Evolutionary conservation across 257 asterid species (phyloP).

Genomic region (Solanum dulcamara): DNA sequence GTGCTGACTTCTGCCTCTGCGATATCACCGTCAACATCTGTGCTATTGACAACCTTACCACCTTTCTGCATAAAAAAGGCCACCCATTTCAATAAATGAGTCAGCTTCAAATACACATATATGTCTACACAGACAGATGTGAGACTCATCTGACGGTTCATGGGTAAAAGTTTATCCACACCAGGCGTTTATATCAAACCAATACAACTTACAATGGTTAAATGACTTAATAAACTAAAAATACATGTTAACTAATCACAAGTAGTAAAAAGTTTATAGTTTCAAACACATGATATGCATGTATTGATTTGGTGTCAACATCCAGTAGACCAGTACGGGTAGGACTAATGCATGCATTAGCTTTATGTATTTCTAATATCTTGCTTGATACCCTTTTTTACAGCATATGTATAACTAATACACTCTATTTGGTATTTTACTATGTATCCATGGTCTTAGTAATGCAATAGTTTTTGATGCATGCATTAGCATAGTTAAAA

Average conservation of each 20-base stretch:
- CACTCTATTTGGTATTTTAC: too few relatives aligned
- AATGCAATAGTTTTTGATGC: too few relatives aligned
- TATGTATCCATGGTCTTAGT: too few relatives aligned
- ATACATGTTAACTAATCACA: neutral
- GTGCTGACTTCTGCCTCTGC: conserved; percentile 39
- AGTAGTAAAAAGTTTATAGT: neutral
- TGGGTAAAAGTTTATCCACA: neutral
- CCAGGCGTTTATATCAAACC: neutral
- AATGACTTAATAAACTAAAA: neutral
- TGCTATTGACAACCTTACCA: conserved; percentile 36
- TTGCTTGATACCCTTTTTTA: too few relatives aligned
- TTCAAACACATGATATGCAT: neutral
- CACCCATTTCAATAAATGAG: neutral
- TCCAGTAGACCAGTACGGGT: neutral
- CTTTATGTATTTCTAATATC: too few relatives aligned
- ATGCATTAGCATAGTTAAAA: too few relatives aligned
- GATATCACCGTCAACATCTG: neutral
- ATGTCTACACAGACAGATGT: neutral
- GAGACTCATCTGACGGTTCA: neutral
- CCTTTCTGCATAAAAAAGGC: conserved; percentile 16
- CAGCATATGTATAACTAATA: too few relatives aligned
- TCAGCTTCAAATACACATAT: neutral
- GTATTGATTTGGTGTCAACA: neutral
- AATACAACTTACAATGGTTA: neutral
- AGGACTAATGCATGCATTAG: too few relatives aligned